Base-by-base conservation (phyloP, 2,329 filamentous ascomycete genomes). In the Dendryphion nanum region DNA sequence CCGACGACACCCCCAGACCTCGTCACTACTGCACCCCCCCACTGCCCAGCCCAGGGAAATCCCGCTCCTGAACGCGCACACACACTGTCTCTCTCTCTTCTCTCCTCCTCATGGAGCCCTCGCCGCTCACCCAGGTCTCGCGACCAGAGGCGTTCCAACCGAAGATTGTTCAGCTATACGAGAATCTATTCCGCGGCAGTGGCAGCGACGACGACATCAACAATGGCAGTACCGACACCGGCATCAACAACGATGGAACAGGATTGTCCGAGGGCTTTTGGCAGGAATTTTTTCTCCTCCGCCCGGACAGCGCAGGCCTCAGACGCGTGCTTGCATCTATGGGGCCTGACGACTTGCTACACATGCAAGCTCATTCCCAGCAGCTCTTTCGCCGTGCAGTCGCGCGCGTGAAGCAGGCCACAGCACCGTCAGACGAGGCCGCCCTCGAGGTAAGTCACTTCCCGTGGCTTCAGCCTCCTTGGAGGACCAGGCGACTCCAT, bases 251-350 rank as follows among this genome's bases (percentile, higher is more conserved):
- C 70, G 80, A 84, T 48, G 78, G 85, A 42, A 67, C 73, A 35
- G 84, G 89, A 18, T 85, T 85, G 45, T 79, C 87, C 1, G 89
- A 95, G 44, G 91, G 89, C 30, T 98, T 96, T 70, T 98, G 93
- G 93, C 78, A 81, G 50, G 93, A 96, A 68, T 89, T 98, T 70
- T 98, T 98, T 66, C 77, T 98, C 24, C 75, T 96, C 41, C 83
- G 82, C 47, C 90, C 91, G 16, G 89, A 96, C 61, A 77, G 80
- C 38, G 64, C 74, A 4, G 78, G 81, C 33, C 71, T 98, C 48
- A 78, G 81, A 61, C 72, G 70, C 34, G 77, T 89, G 33, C 72
- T 98, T 44, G 79, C 82, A 47, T 72, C 77, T n/a, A 72, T 93
- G 28, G 77, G 78, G 35, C 79, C 89, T 5, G 82, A 87, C 50